Evolutionary conservation across 2,329 filamentous ascomycete species (phyloP).

Genomic region (Myriosclerotinia curreyana): DNA sequence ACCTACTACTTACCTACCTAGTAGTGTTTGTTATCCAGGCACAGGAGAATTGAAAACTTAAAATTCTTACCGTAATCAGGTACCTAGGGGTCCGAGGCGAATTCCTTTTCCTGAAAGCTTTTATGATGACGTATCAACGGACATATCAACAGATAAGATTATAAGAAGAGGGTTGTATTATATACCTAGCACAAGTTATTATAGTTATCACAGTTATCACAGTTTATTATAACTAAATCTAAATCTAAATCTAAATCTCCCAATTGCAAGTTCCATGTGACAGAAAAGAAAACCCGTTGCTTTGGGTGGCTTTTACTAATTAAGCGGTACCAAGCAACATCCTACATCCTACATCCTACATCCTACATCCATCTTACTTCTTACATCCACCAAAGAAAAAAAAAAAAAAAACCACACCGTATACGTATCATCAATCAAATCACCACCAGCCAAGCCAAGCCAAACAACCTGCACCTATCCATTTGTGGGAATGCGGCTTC

Average conservation of each 20-base stretch:
- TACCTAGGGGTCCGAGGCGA: background rate
- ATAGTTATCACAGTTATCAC: too few relatives aligned
- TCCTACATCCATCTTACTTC: too few relatives aligned
- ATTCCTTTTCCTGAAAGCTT: background rate
- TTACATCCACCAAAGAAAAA: constrained; percentile 4
- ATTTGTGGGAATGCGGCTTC: constrained; percentile 14
- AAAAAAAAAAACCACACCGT: background rate
- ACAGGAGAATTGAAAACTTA: constrained; percentile 1
- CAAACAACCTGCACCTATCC: constrained; percentile 15
- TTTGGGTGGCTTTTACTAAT: background rate
- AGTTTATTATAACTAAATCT: too few relatives aligned
- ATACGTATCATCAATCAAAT: constrained; percentile 19
- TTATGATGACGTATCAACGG: too few relatives aligned
- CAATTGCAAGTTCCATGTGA: background rate
- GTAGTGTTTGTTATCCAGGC: constrained; percentile 13
- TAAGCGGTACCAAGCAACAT: too few relatives aligned
- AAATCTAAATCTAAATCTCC: too few relatives aligned
- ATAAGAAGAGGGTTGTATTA: too few relatives aligned
- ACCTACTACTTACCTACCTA: too few relatives aligned
- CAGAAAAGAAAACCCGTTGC: constrained; percentile 4
- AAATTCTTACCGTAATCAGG: background rate
- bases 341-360: too few relatives aligned
- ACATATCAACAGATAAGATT: too few relatives aligned
- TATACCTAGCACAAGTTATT: too few relatives aligned
- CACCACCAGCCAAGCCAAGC: constrained; percentile 21